Evolutionary conservation across 352 stramenopile genomes (phyloP), one percentile per base, ranked within the genome.

Genomic region (Pythium pyrilobum): DNA sequence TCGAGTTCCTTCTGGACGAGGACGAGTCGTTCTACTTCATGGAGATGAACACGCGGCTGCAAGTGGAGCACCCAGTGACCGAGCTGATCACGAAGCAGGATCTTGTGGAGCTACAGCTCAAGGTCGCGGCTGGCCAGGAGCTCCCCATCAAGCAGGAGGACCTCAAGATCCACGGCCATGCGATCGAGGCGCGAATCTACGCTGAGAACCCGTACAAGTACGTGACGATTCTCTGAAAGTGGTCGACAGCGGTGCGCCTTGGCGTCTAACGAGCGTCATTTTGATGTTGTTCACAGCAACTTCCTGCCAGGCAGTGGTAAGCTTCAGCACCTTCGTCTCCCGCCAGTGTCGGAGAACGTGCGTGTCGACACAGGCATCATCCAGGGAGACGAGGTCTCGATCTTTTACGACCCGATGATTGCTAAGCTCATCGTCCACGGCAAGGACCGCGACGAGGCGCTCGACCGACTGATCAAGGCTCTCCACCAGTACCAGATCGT

Each of bases 11-110:
- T 21, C 55, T 96, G 39, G 92, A 98, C 64, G 74, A 91, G 32
- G 76, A 91, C 57, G 81, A 94, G 52, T 85, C 77, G 23, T 98
- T 98, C 56, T 98, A 97, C 62, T 98, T 98, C 54, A 96, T 97
- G 85, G 92, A 98, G 63, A 97, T 98, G 89, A 98, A 98, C 80
- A 98, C 92, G 31, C 88, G 92, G 21, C 69, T 98, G n/a, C 92
- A 98, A 70, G 92, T 97, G 15, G 87, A 97, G 61, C 90, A 97
- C 57, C 87, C 86, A 1, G 87, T 97, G 33, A 97, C 90, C 5
- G 89, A 97, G 71, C 78, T 96, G 48, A 91, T 97, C 64, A 97
- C 85, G 0, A 65, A 83, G 40, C 77, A 87, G 54, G 86, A 96
- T 56, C 58, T 96, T 23, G 93, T 98, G 12, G 96, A 98, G 77